A percentile compares a stretch with the other conserved stretches of the same genome.
These are phyloP conservation scores for Aspergillus homomorphus DNA, from an alignment of 495 filamentous ascomycete species.

Conservation along the genomic window DNA sequence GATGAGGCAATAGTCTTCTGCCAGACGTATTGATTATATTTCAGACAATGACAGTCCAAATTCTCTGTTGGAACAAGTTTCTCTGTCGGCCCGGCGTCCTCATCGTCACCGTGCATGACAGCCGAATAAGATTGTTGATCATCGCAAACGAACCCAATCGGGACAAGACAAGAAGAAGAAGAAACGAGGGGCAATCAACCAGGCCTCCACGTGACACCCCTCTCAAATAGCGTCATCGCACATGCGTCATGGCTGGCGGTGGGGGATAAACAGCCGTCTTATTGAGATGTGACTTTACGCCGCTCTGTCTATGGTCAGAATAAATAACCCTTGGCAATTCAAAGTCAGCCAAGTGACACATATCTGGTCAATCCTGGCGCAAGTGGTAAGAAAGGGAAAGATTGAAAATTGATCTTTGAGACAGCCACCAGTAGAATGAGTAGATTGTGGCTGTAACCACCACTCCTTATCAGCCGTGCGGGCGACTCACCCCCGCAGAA, in stretches of 20 bases:
- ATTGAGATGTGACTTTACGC: neutral
- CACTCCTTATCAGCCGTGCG: slow-evolving; percentile 12
- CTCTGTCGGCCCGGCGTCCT: too few relatives aligned
- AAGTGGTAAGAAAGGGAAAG: neutral
- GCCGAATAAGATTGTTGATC: neutral
- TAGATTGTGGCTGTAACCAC: neutral
- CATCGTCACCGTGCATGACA: neutral
- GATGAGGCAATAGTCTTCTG: too few relatives aligned
- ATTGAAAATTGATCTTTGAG: neutral
- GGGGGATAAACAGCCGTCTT: slow-evolving; percentile 1
- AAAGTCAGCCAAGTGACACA: neutral
- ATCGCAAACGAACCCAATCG: neutral
- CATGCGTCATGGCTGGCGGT: slow-evolving; percentile 3
- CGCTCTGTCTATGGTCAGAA: neutral
- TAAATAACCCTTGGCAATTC: neutral
- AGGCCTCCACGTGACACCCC: slow-evolving; percentile 18
- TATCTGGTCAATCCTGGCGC: neutral
- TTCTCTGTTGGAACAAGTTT: too few relatives aligned
- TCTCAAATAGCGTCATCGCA: slow-evolving; percentile 17
- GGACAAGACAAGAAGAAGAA: neutral
- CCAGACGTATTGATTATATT: too few relatives aligned
- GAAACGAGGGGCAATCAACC: neutral
- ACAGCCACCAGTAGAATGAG: neutral
- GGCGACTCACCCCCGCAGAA: slow-evolving; percentile 11
- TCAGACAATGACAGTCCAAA: too few relatives aligned